phyloP scores from a whole-genome alignment of 202 grass and related monocot genomes.

The Hordeum pubiflorum region DNA sequence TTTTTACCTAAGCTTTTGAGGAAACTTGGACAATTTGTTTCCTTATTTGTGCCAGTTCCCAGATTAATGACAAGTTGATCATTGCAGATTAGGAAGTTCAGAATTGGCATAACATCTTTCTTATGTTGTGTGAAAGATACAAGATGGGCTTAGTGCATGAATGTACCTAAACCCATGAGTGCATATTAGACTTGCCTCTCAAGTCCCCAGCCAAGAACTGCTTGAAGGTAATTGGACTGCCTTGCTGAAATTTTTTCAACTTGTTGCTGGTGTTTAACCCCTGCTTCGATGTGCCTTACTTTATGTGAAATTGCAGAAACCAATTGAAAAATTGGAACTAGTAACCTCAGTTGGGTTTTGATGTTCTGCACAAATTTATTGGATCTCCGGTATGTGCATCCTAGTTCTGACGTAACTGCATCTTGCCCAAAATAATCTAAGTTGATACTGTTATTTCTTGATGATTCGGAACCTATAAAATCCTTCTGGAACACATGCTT shows the following conservation, averaged over 20 bases:
- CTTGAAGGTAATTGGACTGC: too few relatives aligned
- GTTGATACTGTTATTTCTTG: too few relatives aligned
- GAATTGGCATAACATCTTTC: neutral
- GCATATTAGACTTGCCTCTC: too few relatives aligned
- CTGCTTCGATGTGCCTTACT: neutral
- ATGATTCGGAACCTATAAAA: too few relatives aligned
- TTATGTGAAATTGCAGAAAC: neutral
- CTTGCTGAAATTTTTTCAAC: too few relatives aligned
- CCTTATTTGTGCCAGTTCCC: slow-evolving; percentile 15
- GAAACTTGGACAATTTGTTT: slow-evolving; percentile 22
- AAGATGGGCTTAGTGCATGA: neutral
- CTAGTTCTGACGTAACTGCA: too few relatives aligned
- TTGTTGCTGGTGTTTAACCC: too few relatives aligned
- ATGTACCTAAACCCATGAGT: neutral
- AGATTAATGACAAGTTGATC: slow-evolving; percentile 8
- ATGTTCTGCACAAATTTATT: too few relatives aligned
- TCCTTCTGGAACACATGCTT: too few relatives aligned
- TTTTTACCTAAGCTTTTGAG: slow-evolving; percentile 19
- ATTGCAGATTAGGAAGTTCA: neutral
- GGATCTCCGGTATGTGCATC: neutral
- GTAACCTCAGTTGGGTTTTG: neutral
- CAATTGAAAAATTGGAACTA: neutral
- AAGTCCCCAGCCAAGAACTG: too few relatives aligned
- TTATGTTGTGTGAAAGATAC: neutral
- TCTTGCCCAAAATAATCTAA: too few relatives aligned